Evolutionary conservation across 371 early-diverging fungal genomes (phyloP), one percentile per base, ranked within the genome.

Genomic region (Blyttiomyces sp.): DNA sequence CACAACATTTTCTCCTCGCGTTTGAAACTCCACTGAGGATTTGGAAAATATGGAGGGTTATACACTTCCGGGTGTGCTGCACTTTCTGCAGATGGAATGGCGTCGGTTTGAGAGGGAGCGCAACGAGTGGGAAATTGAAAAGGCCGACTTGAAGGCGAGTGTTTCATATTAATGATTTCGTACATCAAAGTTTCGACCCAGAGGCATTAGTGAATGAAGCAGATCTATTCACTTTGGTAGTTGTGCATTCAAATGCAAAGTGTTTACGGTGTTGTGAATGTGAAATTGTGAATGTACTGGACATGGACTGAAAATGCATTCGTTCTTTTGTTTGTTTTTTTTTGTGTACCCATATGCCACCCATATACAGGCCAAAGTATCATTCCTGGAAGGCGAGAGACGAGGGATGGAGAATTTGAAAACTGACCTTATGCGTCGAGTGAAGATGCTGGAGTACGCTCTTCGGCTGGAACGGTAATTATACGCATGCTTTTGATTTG

Each of bases 371-470:
- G 64, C 90, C 30, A 84, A 84, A 30, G 78, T 93, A 48, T 87
- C 91, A 2, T 76, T 86, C 51, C 76, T 93, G 39, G 90, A 91
- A 66, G 91, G 92, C n/a, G 92, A 92, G 69, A 76, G 86, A 44
- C 77, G 88, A 35, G 92, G 87, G 7, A 67, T 84, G 32, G 93
- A 92, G 57, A 88, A 84, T 55, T 57, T 86, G 42, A 89, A 86
- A 66, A 57, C 79, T n/a, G 90, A 90, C 73, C 69, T 95, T 54
- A 65, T 88, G 74, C 81, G 86, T 66, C 72, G 93, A 39, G 84
- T 92, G 35, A 90, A 90, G 70, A 91, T 95, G 93, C 79, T 95
- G 11, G 93, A 95, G 72, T 90, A 81, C 77, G 88, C 91, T 11
- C 63, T 95, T 17, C 59, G 68, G 52, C 68, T 65, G 33, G 76